These are phyloP conservation scores for Phyllosticta citrichinensis DNA, from an alignment of 2,329 filamentous ascomycete species.

Conservation along the genomic window DNA sequence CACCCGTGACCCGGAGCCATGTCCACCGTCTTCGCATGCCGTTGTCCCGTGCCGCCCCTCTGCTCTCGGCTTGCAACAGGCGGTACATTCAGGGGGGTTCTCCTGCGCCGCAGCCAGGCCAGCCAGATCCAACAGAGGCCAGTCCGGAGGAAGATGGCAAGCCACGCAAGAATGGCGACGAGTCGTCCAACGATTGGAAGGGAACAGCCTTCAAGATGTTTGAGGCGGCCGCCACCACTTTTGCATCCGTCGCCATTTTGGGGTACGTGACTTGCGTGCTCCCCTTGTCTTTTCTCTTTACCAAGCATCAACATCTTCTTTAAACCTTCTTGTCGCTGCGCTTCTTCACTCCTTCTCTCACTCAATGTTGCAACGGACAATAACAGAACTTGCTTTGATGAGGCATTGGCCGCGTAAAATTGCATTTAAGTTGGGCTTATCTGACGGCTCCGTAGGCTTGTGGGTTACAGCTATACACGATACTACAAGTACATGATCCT, in stretches of 20 bases:
- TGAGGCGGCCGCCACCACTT: conserved; percentile 40
- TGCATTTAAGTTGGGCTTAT: not conserved
- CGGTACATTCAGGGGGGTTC: conserved; percentile 6
- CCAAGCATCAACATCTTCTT: not conserved
- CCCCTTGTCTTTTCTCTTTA: not conserved
- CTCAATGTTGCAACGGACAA: not conserved
- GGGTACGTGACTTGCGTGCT: conserved; percentile 19
- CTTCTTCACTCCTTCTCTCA: not conserved
- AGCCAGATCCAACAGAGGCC: conserved; percentile 7
- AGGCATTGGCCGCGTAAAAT: not conserved
- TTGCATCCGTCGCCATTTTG: conserved; percentile 40
- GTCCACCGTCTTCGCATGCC: not conserved
- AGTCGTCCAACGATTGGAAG: conserved; percentile 18
- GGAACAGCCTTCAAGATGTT: conserved; percentile 42
- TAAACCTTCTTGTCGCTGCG: not conserved
- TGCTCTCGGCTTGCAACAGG: not conserved
- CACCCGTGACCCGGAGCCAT: not conserved
- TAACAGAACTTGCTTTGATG: not conserved
- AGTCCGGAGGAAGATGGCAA: not conserved
- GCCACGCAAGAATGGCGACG: not conserved
- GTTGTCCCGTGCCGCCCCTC: not conserved
- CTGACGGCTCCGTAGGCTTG: conserved; percentile 13
- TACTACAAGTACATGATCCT: conserved; percentile 83
- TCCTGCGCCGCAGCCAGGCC: conserved; percentile 8
- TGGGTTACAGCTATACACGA: conserved; percentile 37